These are phyloP conservation scores for Penicillium psychrosexuale DNA, from an alignment of 2,329 filamentous ascomycete genomes.

Conservation along the genomic window DNA sequence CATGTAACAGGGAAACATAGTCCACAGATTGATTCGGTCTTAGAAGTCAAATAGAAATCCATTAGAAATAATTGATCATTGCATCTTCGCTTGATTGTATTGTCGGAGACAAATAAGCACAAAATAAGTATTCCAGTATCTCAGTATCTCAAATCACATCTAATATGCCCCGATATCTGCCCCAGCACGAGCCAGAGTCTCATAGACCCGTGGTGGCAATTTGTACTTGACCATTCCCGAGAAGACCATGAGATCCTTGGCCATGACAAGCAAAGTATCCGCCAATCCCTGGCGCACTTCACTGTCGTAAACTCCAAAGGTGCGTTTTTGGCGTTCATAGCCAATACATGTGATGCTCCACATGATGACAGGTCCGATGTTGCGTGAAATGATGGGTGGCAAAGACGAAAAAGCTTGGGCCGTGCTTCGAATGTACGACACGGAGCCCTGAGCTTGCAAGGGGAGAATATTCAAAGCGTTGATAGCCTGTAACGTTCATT, in stretches of 20 bases:
- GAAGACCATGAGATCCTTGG: conserved; percentile 88
- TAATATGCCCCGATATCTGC: conserved; percentile 57
- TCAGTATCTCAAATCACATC: background rate
- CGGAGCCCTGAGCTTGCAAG: conserved; percentile 69
- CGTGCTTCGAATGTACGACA: conserved; percentile 72
- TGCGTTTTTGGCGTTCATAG: conserved; percentile 69
- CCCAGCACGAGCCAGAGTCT: conserved; percentile 78
- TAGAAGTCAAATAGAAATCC: background rate
- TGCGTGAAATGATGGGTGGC: conserved; percentile 77
- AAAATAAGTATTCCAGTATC: background rate
- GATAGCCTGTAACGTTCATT: conserved; percentile 58
- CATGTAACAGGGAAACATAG: background rate
- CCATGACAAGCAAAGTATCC: conserved; percentile 71
- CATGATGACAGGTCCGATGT: conserved; percentile 85
- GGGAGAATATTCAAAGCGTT: conserved; percentile 74
- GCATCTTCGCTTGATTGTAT: background rate
- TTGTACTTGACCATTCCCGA: conserved; percentile 89
- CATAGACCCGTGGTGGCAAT: conserved; percentile 80
- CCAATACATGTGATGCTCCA: conserved; percentile 90
- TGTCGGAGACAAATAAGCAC: background rate
- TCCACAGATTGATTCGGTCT: background rate
- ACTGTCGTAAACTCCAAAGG: conserved; percentile 66
- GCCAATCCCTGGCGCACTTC: conserved; percentile 52
- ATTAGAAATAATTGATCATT: background rate
- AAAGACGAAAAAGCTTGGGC: conserved; percentile 78